Conservation (phyloP, 1,284 basidiomycete species). For the Naganishia albida region DNA sequence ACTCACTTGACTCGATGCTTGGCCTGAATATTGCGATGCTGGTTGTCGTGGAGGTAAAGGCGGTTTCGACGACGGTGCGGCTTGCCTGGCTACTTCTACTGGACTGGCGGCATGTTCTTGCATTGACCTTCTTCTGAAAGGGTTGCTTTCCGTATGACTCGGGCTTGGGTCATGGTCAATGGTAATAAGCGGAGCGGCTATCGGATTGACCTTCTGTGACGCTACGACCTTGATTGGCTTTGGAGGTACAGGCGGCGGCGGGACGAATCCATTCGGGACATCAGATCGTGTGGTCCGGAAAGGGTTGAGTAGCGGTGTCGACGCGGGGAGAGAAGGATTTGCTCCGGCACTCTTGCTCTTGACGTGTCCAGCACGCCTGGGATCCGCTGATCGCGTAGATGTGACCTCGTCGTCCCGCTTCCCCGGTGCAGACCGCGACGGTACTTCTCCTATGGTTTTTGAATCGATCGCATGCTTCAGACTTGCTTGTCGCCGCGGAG, state of each 20-base stretch:
- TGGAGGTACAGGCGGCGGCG: constrained; percentile 19
- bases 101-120: background rate
- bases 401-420: background rate
- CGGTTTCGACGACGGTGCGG: background rate
- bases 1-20: background rate
- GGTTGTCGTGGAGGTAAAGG: constrained; percentile 14
- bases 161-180: background rate
- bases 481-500: constrained; percentile 18
- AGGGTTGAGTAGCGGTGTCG: constrained; percentile 22
- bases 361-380: constrained; percentile 4
- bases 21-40: background rate
- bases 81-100: background rate
- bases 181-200: background rate
- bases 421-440: background rate
- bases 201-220: background rate
- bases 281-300: constrained; percentile 1
- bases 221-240: constrained; percentile 2
- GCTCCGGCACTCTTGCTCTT: constrained; percentile 19
- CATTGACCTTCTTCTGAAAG: constrained; percentile 9
- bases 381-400: too few relatives aligned
- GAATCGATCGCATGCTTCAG: background rate
- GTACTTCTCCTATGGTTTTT: background rate
- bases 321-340: background rate
- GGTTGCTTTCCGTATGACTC: constrained; percentile 15
- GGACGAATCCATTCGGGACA: background rate